These are phyloP conservation scores for Erodium maritimum DNA, from an alignment of 345 rosid species.

Conservation along the genomic window DNA sequence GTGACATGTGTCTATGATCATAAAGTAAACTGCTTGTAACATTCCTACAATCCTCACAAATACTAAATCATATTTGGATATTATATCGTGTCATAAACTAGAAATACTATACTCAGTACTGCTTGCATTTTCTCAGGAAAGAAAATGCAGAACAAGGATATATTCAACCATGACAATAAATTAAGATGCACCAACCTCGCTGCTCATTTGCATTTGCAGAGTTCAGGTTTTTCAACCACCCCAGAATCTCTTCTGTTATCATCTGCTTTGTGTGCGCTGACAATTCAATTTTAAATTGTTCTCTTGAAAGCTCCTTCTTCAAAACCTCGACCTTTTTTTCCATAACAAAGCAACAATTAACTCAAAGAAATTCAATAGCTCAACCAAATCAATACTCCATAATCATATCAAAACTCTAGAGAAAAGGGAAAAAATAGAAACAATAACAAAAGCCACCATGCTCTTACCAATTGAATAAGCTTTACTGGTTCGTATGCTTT, in stretches of 20 bases:
- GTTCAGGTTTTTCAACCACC: conserved; percentile 36
- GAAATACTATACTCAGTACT: no score
- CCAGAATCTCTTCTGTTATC: conserved; percentile 61
- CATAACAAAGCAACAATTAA: conserved; percentile 1
- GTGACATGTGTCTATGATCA: not conserved
- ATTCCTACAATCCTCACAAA: not conserved
- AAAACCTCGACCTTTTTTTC: conserved; percentile 47
- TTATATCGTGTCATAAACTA: no score
- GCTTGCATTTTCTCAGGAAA: not conserved
- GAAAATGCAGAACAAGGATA: not conserved
- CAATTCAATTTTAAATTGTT: conserved; percentile 31
- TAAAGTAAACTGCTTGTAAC: not conserved
- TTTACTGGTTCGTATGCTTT: conserved; percentile 47
- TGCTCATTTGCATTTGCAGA: conserved; percentile 32
- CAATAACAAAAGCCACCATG: not conserved
- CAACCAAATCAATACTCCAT: not conserved
- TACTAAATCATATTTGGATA: not conserved
- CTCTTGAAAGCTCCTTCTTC: conserved; percentile 24
- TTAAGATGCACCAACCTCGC: conserved; percentile 42
- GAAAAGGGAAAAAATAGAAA: no score
- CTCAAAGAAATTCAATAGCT: conserved; percentile 1
- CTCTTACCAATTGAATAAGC: conserved; percentile 55
- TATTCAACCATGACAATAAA: not conserved
- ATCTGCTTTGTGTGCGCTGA: conserved; percentile 40
- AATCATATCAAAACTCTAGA: not conserved